Base-by-base conservation (phyloP, 2,329 filamentous ascomycete genomes). In the Aspergillus cejpii region DNA sequence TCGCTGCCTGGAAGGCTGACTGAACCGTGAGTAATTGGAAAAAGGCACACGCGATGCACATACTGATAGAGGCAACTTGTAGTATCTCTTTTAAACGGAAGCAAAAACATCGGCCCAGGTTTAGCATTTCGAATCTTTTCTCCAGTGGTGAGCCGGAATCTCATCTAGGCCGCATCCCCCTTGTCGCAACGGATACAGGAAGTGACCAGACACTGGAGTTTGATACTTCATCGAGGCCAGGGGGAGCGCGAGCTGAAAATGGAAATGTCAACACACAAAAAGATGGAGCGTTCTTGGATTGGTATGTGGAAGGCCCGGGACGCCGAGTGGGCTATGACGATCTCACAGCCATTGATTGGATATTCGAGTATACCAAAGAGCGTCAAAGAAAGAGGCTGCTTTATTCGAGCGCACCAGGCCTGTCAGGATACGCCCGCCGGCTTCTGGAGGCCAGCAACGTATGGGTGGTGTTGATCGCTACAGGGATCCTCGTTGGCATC, bases 341-440 rank as follows among this genome's bases (percentile, higher is more conserved):
- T 69, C 75, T 96, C 64, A 96, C 91, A 12, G 91, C 92, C 47
- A 98, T 98, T 64, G 92, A 98, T 72, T 98, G 92, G 92, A 97
- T 97, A 62, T 97, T 95, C 59, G 92, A 98, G 67, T 95, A 97
- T 63, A 92, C 87, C 41, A 96, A 96, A 66, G 92, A 98, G 70
- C 81, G 92, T 15, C 88, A 94, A 65, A 81, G 92, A 19, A 72
- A 94, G 58, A 80, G 88, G n/a, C 78, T 85, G 23, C 73, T 98
- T 15, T 79, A 81, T 44, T 79, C 84, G 0, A 80, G 78, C 56
- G 78, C 81, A 6, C 75, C 79, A 15, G 87, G 89, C 0, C 55
- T 95, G 4, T 48, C 90, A 15, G 88, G 89, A 10, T 81, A 88
- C 57, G 58, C 85, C 43, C 82, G 79, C 49, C 81, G 85, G 53